These are phyloP conservation scores for Punica granatum DNA, from an alignment of 345 rosid genomes.

Conservation along the genomic window DNA sequence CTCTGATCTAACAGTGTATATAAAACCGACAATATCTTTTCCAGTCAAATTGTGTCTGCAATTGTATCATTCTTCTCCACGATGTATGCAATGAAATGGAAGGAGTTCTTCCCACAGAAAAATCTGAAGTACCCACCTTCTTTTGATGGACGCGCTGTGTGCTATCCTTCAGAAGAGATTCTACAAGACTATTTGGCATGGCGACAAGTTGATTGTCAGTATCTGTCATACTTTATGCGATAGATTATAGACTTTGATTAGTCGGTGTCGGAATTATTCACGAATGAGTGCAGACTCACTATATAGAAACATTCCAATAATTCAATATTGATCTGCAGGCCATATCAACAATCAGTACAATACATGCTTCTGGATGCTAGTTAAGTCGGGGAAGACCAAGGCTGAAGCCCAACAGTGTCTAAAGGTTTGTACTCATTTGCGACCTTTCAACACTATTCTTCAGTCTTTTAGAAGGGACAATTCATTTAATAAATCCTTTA, in stretches of 20 bases:
- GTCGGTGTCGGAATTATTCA: not conserved
- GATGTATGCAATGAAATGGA: constrained; percentile 60
- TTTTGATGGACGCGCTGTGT: constrained; percentile 86
- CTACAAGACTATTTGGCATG: constrained; percentile 80
- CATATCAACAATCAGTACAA: constrained; percentile 94
- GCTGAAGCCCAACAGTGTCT: constrained; percentile 58
- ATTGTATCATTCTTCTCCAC: constrained; percentile 72
- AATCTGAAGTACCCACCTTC: constrained; percentile 61
- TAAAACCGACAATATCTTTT: constrained; percentile 1
- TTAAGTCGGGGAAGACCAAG: constrained; percentile 75
- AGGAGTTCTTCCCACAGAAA: constrained; percentile 64
- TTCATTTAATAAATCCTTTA: not conserved
- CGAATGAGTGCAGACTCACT: not conserved
- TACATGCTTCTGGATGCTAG: constrained; percentile 94
- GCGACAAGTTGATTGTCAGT: constrained; percentile 99
- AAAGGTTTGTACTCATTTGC: constrained; percentile 35
- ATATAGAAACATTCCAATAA: not conserved
- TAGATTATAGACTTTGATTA: not conserved
- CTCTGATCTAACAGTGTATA: not conserved
- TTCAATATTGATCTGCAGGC: constrained; percentile 36
- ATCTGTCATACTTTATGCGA: not conserved
- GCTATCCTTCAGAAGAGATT: constrained; percentile 72
- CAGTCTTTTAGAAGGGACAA: not conserved
- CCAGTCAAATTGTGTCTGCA: constrained; percentile 57
- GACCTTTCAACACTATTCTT: not conserved